Base-by-base conservation (phyloP, 1,139 yeast species). In the Pichia inconspicua region DNA sequence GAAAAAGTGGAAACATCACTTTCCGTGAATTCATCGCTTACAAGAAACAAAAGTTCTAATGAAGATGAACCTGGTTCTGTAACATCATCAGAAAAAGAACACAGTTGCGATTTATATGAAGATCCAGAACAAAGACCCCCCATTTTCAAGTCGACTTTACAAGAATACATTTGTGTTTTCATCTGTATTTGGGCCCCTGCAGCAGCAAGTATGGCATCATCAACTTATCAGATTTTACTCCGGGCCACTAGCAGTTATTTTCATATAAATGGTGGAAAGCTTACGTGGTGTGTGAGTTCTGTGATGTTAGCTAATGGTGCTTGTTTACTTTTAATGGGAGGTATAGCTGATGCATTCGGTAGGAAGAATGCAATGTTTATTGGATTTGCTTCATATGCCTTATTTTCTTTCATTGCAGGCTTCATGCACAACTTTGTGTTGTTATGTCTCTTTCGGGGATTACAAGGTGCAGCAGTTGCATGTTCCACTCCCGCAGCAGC, bases 401-500 rank as follows among this genome's bases (percentile, higher is more conserved):
- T 71, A 1, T 61, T 67, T 47, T 54, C 72, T 2, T 55, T 72
- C 11, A 65, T 68, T 40, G 64, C 65, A 7, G 77, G 77, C 0
- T 71, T 72, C 45, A 63, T 68, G 65, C 53, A 66, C 28, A 58
- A 64, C 42, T 69, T 58, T 48, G 57, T 69, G 28, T 59, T 62
- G 1, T 59, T 72, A 27, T 67, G 69, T 50, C 55, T 72, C 10
- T 59, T 70, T 15, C 53, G 77, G 48, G 77, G 69, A 2, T 48
- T 73, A 3, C 73, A 69, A 53, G 77, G 77, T 11, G 62, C 69
- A 5, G 58, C 64, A 31, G 65, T 70, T 19, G 70, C 75, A 1
- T 66, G 72, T 41, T 65, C 68, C 2, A 70, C 72, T 1, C 73
- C 77, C 6, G 69, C 75, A 1, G 68, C 71, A 25, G 75, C 73